Percentiles rank a stretch among this genome's conserved stretches.
Evolutionary conservation across 2,329 filamentous ascomycete genomes (phyloP).

Genomic region (Epichloe uncinata): DNA sequence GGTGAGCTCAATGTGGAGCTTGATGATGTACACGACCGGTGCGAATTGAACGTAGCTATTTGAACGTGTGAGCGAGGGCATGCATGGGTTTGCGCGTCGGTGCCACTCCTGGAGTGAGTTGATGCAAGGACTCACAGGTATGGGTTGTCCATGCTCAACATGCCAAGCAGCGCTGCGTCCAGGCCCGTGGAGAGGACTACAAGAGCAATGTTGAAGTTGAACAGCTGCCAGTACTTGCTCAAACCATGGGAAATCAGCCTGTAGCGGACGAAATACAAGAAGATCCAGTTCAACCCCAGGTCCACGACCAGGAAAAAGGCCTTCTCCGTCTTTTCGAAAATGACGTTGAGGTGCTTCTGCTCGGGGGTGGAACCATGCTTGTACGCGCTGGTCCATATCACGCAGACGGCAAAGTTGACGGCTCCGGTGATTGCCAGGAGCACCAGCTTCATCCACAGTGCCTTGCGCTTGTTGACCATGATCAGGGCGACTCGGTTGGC

Average conservation of each 20-base stretch:
- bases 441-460: constrained; percentile 22
- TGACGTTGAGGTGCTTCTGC: constrained; percentile 8
- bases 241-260: constrained; percentile 33
- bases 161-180: constrained; percentile 22
- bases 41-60: constrained; percentile 31
- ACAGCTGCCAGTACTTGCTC: constrained; percentile 35
- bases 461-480: constrained; percentile 22
- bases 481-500: constrained; percentile 30
- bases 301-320: constrained; percentile 36
- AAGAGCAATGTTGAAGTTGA: constrained; percentile 34
- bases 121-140: constrained; percentile 1
- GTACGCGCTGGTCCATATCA: constrained; percentile 26
- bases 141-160: constrained; percentile 10
- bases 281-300: constrained; percentile 34
- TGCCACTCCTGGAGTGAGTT: too few species aligned
- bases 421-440: constrained; percentile 19
- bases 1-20: constrained; percentile 38
- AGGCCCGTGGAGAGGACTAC: constrained; percentile 34
- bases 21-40: constrained; percentile 37
- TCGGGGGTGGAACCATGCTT: constrained; percentile 5
- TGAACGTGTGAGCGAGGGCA: not conserved
- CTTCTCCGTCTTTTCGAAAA: constrained; percentile 23
- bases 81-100: too few species aligned
- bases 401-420: constrained; percentile 26
- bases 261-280: constrained; percentile 30